Evolutionary conservation across 176 grass and related monocot genomes (phyloP).

Genomic region (Musa itinerans): DNA sequence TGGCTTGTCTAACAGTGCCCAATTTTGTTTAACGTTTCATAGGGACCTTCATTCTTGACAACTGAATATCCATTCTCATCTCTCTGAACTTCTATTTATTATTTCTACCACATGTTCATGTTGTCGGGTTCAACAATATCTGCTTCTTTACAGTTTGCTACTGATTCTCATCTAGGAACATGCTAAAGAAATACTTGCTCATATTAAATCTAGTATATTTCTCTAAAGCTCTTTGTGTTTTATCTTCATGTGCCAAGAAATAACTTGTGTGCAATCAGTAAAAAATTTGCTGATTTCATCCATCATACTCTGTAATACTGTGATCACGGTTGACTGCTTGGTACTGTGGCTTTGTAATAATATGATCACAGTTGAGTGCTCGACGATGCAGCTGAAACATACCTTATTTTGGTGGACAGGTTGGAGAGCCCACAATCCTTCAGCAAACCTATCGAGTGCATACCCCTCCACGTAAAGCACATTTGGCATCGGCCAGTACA

Average conservation of each 20-base stretch:
- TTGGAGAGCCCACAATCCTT: conserved; percentile 72
- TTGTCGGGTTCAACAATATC: neutral
- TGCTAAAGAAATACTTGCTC: neutral
- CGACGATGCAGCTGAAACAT: neutral
- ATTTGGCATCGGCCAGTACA: conserved; percentile 82
- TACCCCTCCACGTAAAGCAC: conserved; percentile 84
- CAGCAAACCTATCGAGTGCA: conserved; percentile 72
- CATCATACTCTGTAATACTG: neutral
- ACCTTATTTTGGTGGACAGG: conserved; percentile 89
- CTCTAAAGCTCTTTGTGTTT: neutral
- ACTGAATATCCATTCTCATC: neutral
- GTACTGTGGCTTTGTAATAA: neutral
- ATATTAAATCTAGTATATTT: neutral
- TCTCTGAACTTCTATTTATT: neutral
- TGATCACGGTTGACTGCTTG: neutral
- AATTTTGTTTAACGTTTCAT: neutral
- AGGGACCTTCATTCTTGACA: neutral
- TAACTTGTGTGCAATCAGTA: neutral
- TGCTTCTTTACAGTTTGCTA: neutral
- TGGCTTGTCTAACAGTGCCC: neutral
- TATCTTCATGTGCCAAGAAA: neutral
- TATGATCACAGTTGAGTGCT: neutral
- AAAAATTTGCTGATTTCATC: neutral
- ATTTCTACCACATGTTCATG: neutral
- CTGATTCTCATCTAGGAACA: neutral